Base-by-base conservation (phyloP, 768 basidiomycete species). In the Russula sp. region DNA sequence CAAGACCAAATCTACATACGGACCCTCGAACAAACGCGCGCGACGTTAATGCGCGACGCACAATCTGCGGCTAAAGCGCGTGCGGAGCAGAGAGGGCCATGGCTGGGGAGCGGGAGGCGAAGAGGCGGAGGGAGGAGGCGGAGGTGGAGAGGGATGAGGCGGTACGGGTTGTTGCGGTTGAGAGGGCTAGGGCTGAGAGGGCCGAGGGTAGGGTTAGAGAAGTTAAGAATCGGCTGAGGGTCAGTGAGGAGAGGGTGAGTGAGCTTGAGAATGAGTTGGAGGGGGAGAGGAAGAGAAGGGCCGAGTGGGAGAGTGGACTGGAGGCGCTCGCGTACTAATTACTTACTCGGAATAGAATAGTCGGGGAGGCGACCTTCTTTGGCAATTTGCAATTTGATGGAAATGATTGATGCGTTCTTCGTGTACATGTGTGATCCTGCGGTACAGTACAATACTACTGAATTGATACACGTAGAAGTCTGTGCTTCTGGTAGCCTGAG, bases 1-100 rank as follows among this genome's bases (percentile, higher is more conserved):
- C 64, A 56, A 50, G 64, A 65, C 34, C 32, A 40, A 1, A 38
- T 59, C 4, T 65, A 65, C 59, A 65, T 65, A 48, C 59, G 54
- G 18, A 49, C 59, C 13, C 48, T 65, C 1, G 64, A 65, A 3
- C 59, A 60, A 5, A 18, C 59, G 8, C 64, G 59, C 18, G n/a
- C 48, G 11, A 34, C 53, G 30, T 49, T 65, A 1, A 26, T 34
- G 48, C 59, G 54, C 2, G 64, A 61, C 26, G 36, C 53, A 5
- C 64, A 65, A 48, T 22, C 52, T 2, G 48, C 53, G 0, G 48
- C 46, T 8, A 38, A 59, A 0, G 53, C 22, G 28, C 59, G 48
- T 2, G 64, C 48, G 0, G 30, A 34, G 59, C 48, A 13, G 62
- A 57, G 7, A 34, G 57, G 4, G 24, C 24, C 0, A 9, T 34